Evolutionary conservation across 805 yeast species (phyloP), one percentile per base, ranked within the genome.

Genomic region (Candida sakaeoensis): DNA sequence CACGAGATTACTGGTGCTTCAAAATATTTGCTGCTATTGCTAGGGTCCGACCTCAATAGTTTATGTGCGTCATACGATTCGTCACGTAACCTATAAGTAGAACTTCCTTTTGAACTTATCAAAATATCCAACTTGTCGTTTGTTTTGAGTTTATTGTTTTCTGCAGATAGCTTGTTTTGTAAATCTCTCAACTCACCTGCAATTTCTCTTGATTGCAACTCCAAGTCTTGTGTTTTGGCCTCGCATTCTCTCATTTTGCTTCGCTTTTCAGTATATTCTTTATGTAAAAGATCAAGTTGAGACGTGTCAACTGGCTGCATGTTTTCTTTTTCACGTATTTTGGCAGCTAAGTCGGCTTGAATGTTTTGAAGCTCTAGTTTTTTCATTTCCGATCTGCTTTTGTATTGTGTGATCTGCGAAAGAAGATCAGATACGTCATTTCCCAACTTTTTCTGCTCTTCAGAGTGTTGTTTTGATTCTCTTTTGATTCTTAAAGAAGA

Each of bases 1-100:
- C 91, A 69, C 0, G 84, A 70, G 19, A 88, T 64, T 7, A 82
- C 59, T 0, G 97, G 90, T 1, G 96, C 95, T 52, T 85, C 95
- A 42, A 68, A 77, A 39, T 85, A 76, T 9, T 60, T 56, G 1
- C 61, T 60, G 34, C 59, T 53, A 36, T 80, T 65, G 5, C 56
- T 54, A 1, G 59, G 54, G 15, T 64, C 49, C 10, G 61, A 47
- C 34, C 82, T 65, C 31, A 83, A 54, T 12, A 63, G 50, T 19
- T 54, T 43, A 43, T 66, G 73, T 0, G 61, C 67, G 4, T 50
- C 45, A 41, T 55, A 61, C 2, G 80, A 66, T 7, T 77, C 73
- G 13, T 59, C 64, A 31, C 56, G 45, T 30, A 74, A 54, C 17
- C 65, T 68, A 18, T 55, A 57, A 16, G 56, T 44, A 28, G 63